These are phyloP conservation scores for Baudoinia panamericana DNA, from an alignment of 495 filamentous ascomycete genomes.

Conservation along the genomic window DNA sequence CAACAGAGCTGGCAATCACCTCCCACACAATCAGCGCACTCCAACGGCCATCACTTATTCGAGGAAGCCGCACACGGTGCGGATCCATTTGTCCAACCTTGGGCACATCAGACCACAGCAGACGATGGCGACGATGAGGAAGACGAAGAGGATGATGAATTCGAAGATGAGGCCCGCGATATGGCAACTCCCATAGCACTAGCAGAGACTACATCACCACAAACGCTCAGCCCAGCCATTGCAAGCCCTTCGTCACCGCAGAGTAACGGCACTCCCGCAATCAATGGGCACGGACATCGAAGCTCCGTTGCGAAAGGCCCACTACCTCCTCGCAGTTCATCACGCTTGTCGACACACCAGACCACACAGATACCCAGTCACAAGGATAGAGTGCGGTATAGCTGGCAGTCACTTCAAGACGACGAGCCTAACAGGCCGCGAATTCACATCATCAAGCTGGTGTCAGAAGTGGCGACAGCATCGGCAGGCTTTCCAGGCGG, in stretches of 20 bases:
- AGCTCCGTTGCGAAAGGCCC: slow-evolving; percentile 8
- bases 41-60: too few relatives aligned
- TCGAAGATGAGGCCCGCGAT: slow-evolving; percentile 9
- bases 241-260: slow-evolving; percentile 1
- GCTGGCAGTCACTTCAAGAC: slow-evolving; percentile 19
- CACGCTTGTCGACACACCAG: slow-evolving; percentile 5
- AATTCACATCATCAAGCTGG: slow-evolving; percentile 21
- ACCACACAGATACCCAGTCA: slow-evolving; percentile 8
- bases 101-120: not conserved
- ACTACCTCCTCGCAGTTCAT: slow-evolving; percentile 7
- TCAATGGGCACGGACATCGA: slow-evolving; percentile 4
- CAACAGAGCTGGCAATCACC: too few relatives aligned
- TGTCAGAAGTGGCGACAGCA: slow-evolving; percentile 18
- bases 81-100: too few relatives aligned
- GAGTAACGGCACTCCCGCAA: not conserved
- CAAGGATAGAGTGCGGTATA: slow-evolving; percentile 18
- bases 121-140: not conserved
- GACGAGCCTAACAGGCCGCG: slow-evolving; percentile 20
- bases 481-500: slow-evolving; percentile 19
- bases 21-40: too few relatives aligned
- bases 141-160: slow-evolving; percentile 1
- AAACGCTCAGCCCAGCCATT: not conserved
- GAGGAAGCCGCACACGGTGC: too few relatives aligned
- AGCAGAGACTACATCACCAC: not conserved
- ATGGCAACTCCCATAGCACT: slow-evolving; percentile 8